A percentile compares a stretch with the other conserved stretches of the same genome.
Evolutionary conservation across 2,329 filamentous ascomycete species (phyloP).

Genomic region (Sphaerulina vaccinii): DNA sequence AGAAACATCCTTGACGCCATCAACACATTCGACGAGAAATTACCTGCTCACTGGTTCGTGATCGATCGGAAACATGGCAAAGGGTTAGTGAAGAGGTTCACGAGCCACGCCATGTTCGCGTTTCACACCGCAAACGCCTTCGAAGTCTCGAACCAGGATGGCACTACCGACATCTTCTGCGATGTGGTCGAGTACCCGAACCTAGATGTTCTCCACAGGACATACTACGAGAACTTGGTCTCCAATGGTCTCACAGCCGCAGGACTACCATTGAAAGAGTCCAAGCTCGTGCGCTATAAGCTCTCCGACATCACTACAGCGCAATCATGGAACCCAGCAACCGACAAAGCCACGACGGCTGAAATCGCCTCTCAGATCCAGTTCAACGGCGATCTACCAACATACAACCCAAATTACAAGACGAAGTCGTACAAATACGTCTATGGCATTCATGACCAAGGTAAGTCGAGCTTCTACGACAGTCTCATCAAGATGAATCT

Average conservation of each 20-base stretch:
- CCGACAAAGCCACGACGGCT: constrained; percentile 31
- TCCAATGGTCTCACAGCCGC: constrained; percentile 48
- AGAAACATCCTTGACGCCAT: constrained; percentile 69
- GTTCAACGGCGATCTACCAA: constrained; percentile 63
- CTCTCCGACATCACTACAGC: constrained; percentile 9
- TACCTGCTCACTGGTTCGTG: constrained; percentile 68
- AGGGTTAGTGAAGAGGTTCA: constrained; percentile 68
- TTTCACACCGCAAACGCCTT: constrained; percentile 80
- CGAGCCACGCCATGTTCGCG: constrained; percentile 71
- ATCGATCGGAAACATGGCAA: constrained; percentile 65
- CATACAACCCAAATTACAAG: constrained; percentile 59
- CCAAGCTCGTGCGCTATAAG: constrained; percentile 16
- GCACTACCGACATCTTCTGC: constrained; percentile 56
- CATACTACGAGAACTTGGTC: constrained; percentile 71
- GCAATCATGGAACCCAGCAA: neutral
- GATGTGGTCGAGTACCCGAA: constrained; percentile 66
- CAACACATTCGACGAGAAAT: constrained; percentile 57
- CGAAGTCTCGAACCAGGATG: constrained; percentile 53
- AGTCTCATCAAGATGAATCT: constrained; percentile 66
- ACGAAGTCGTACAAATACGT: constrained; percentile 59
- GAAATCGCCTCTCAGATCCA: too few relatives aligned
- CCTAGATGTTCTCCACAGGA: constrained; percentile 61
- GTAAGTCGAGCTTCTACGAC: constrained; percentile 61
- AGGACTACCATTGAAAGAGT: constrained; percentile 3
- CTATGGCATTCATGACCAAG: constrained; percentile 54